Evolutionary conservation across 169 alveolate genomes (phyloP), one percentile per base, ranked within the genome.

Genomic region (Babesia caballi): DNA sequence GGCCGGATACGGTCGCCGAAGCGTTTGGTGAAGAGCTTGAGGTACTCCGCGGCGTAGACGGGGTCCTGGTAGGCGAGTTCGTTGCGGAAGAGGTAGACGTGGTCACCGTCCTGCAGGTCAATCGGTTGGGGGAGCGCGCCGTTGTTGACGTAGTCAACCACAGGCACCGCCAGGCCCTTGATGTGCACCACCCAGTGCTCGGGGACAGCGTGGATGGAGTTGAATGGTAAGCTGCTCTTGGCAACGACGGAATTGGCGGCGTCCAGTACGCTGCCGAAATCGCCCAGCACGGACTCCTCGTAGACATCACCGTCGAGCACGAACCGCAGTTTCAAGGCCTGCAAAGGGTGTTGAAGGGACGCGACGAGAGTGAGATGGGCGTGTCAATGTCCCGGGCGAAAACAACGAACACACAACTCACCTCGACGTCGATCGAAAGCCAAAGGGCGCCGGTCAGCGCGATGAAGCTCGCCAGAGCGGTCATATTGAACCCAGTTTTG

Each of bases 241-340:
- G 12, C 46, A 4, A 77, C 40, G 30, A 63, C 76, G 52, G 74
- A 46, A 56, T 77, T 84, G 11, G 63, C 61, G 2, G 66, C 66
- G 11, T 63, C 69, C 14, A 77, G 9, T 4, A 77, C 27, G 56
- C 72, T 67, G 40, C 82, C 63, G 25, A 49, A 11, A 21, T 77
- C 70, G 15, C 57, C 68, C 35, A 14, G 14, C 36, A 69, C 67
- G 2, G 38, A 30, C 27, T 57, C 42, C 30, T 57, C 36, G 50
- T 49, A 59, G 12, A 67, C 66, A 2, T 17, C 51, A 27, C 86
- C 86, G 42, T 77, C 71, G 11, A 77, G 71, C 27, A 77, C 68
- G 36, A 68, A 21, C 9, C 70, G 70, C 5, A 77, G 36, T n/a
- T 38, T 57, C 28, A 59, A 33, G 17, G 46, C 67, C 73, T 63